These are phyloP conservation scores for Yamadazyma dendronema DNA, from an alignment of 1,139 yeast genomes.

Conservation along the genomic window DNA sequence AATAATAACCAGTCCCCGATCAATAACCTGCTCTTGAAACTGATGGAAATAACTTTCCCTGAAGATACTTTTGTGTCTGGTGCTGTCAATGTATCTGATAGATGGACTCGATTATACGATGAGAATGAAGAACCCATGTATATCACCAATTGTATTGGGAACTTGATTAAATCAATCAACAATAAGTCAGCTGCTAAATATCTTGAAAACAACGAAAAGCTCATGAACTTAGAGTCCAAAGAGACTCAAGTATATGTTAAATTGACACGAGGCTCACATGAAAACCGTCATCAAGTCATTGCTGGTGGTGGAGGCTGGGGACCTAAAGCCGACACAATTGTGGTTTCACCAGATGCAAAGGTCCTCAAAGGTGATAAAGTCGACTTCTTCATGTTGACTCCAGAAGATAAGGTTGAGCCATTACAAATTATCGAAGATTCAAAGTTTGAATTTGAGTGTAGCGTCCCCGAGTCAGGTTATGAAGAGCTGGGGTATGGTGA, in stretches of 20 bases:
- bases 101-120: constrained; percentile 33
- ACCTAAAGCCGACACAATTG: constrained; percentile 56
- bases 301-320: constrained; percentile 75
- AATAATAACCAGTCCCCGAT: neutral
- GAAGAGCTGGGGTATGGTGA: constrained; percentile 2
- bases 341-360: constrained; percentile 55
- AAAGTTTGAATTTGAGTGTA: constrained; percentile 28
- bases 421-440: constrained; percentile 8
- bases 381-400: constrained; percentile 49
- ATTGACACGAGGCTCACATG: constrained; percentile 15
- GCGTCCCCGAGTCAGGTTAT: constrained; percentile 30
- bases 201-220: constrained; percentile 41
- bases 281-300: constrained; percentile 43
- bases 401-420: constrained; percentile 22
- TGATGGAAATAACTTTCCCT: constrained; percentile 27
- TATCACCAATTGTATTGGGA: constrained; percentile 48
- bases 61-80: constrained; percentile 9
- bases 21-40: constrained; percentile 25
- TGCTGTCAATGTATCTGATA: constrained; percentile 18
- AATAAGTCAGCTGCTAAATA: constrained; percentile 50
- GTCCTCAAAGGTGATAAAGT: constrained; percentile 44
- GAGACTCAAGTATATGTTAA: constrained; percentile 49
- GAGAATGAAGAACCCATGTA: constrained; percentile 19
- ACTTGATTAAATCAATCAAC: constrained; percentile 50
- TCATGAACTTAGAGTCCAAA: constrained; percentile 45